These are phyloP conservation scores for Urostyla sp. DNA, from an alignment of 73 alveolate species.

Conservation along the genomic window DNA sequence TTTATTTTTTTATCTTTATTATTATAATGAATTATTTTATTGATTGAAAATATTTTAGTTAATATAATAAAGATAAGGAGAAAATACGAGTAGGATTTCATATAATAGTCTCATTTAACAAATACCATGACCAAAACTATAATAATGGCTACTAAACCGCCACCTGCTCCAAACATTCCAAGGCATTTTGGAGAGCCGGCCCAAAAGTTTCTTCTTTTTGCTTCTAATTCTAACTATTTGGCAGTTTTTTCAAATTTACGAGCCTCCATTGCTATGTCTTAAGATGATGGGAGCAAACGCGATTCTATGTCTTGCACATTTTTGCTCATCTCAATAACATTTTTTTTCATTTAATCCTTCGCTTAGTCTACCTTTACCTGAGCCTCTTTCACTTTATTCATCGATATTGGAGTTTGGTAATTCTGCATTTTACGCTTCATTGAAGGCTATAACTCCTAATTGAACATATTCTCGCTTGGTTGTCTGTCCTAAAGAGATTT, in stretches of 20 bases:
- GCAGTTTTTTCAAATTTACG: slow-evolving; percentile 46
- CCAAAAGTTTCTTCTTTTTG: slow-evolving; percentile 43
- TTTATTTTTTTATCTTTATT: too few relatives aligned
- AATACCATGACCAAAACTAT: slow-evolving; percentile 14
- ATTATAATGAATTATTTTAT: background rate
- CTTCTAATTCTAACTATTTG: slow-evolving; percentile 14
- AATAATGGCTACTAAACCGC: slow-evolving; percentile 32
- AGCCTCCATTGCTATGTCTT: slow-evolving; percentile 22
- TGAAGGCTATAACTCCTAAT: slow-evolving; percentile 16
- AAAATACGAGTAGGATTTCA: background rate
- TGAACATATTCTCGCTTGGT: slow-evolving; percentile 10
- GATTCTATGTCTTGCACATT: slow-evolving; percentile 31
- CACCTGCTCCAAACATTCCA: slow-evolving; percentile 28
- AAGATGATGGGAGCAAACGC: background rate
- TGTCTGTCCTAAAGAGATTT: background rate
- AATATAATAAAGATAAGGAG: background rate
- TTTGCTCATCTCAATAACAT: slow-evolving; percentile 9
- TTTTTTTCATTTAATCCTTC: slow-evolving; percentile 31
- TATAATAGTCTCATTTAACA: background rate
- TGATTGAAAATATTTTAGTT: background rate
- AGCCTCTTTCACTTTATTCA: slow-evolving; percentile 26
- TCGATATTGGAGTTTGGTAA: background rate
- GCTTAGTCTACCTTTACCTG: background rate
- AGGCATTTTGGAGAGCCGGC: slow-evolving; percentile 47
- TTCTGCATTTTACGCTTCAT: background rate